phyloP scores from a whole-genome alignment of 1,284 basidiomycete genomes.

The Ustilago xerochloae region DNA sequence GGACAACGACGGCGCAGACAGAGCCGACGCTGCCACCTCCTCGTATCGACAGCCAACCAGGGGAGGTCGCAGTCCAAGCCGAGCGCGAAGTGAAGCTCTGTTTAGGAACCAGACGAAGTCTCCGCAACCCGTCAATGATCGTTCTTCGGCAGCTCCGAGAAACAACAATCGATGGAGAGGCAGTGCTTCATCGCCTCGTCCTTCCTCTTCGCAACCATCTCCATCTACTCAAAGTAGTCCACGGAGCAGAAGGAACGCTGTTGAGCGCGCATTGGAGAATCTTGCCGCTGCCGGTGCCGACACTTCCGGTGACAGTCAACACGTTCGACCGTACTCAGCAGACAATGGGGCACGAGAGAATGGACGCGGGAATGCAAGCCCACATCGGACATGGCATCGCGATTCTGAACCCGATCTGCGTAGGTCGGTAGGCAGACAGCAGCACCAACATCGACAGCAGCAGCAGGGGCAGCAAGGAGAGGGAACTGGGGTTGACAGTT shows the following conservation, averaged over 20 bases:
- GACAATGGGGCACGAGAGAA: neutral
- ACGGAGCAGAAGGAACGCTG: slow-evolving; percentile 11
- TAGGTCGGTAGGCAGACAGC: neutral
- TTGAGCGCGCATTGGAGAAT: slow-evolving; percentile 27
- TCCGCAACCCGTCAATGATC: neutral
- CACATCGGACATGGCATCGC: slow-evolving; percentile 11
- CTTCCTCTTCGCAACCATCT: neutral
- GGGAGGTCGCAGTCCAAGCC: slow-evolving; percentile 1
- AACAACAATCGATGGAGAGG: neutral
- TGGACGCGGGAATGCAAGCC: neutral
- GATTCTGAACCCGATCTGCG: slow-evolving; percentile 1
- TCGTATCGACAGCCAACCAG: neutral
- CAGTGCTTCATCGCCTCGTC: neutral
- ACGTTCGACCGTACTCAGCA: neutral
- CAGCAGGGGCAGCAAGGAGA: slow-evolving; percentile 10
- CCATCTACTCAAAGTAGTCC: slow-evolving; percentile 2
- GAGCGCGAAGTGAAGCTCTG: neutral
- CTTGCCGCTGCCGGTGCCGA: slow-evolving; percentile 18
- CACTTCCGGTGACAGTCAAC: too few relatives aligned
- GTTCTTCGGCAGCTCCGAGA: slow-evolving; percentile 2
- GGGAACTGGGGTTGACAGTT: neutral
- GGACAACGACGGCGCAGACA: neutral
- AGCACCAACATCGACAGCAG: neutral
- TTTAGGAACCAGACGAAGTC: slow-evolving; percentile 21
- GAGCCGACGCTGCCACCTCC: neutral